These are phyloP conservation scores for Trypanosoma avium DNA, from an alignment of 208 protist species.

Conservation along the genomic window DNA sequence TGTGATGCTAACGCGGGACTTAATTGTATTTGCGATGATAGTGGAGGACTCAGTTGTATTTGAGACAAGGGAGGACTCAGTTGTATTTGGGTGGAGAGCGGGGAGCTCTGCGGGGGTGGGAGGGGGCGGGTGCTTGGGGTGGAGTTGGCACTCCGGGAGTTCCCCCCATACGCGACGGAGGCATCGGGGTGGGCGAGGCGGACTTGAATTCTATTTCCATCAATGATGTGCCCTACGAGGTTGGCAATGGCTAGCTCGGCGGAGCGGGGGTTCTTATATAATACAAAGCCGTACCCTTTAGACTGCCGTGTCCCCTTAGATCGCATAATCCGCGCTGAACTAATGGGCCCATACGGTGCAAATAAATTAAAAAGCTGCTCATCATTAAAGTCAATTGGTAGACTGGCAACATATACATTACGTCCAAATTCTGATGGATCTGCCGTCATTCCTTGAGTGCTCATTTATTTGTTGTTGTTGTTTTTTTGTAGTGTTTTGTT, in stretches of 20 bases:
- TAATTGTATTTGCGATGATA: too few species aligned
- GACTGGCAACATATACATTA: slow-evolving; percentile 83
- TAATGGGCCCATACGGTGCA: slow-evolving; percentile 51
- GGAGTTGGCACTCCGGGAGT: slow-evolving; percentile 13
- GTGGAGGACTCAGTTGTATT: slow-evolving; percentile 1
- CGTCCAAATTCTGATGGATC: slow-evolving; percentile 22
- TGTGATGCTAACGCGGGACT: too few species aligned
- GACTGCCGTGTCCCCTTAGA: slow-evolving; percentile 50
- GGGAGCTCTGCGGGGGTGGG: too few species aligned
- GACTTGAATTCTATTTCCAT: slow-evolving; percentile 64
- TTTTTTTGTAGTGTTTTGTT: too few species aligned
- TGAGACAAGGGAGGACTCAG: too few species aligned
- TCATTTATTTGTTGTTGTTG: too few species aligned
- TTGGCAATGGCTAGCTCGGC: slow-evolving; percentile 46
- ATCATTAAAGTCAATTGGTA: slow-evolving; percentile 67
- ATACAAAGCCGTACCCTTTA: slow-evolving; percentile 83
- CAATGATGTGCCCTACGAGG: slow-evolving; percentile 44
- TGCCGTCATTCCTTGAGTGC: too few species aligned
- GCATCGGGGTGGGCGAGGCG: slow-evolving; percentile 58
- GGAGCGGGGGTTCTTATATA: slow-evolving; percentile 41
- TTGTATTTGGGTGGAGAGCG: too few species aligned
- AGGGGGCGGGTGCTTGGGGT: slow-evolving; percentile 6
- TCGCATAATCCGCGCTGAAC: slow-evolving; percentile 70
- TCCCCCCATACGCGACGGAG: slow-evolving; percentile 27
- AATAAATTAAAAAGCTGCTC: slow-evolving; percentile 64